phyloP scores from a whole-genome alignment of 441 rosid genomes.

The Viola pubescens region DNA sequence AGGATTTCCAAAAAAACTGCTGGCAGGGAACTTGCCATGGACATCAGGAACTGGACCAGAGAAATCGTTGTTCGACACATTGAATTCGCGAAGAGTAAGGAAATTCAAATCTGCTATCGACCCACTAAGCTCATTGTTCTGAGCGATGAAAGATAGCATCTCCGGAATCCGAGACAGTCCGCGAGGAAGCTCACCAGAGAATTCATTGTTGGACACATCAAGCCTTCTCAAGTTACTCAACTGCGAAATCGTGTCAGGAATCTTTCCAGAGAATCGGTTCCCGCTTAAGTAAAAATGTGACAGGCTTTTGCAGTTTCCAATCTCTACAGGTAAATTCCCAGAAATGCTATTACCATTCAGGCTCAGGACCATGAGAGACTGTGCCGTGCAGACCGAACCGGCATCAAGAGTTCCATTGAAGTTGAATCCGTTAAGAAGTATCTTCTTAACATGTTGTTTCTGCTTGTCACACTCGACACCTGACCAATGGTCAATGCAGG shows the following conservation, averaged over 20 bases:
- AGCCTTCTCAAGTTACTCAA: conserved; percentile 42
- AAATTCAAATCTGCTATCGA: conserved; percentile 39
- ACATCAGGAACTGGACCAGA: conserved; percentile 44
- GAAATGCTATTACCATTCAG: conserved; percentile 29
- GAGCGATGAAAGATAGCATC: conserved; percentile 33
- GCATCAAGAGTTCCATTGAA: conserved; percentile 41
- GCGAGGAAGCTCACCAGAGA: conserved; percentile 42
- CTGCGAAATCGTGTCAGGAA: conserved; percentile 37
- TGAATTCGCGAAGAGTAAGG: conserved; percentile 34
- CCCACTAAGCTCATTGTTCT: conserved; percentile 43
- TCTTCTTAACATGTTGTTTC: conserved; percentile 24
- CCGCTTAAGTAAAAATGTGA: conserved; percentile 36
- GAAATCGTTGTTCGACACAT: conserved; percentile 54
- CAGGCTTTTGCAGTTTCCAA: conserved; percentile 35
- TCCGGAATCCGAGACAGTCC: conserved; percentile 32
- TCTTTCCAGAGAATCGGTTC: conserved; percentile 34
- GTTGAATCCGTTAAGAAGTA: conserved; percentile 37
- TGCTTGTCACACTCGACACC: conserved; percentile 32
- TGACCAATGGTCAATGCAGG: conserved; percentile 40
- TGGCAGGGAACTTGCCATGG: conserved; percentile 26
- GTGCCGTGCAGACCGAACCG: conserved; percentile 29
- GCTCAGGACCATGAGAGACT: conserved; percentile 45
- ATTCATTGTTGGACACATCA: conserved; percentile 35
- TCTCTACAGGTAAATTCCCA: conserved; percentile 32
- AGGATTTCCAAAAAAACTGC: conserved; percentile 42